phyloP scores from a whole-genome alignment of 2,329 filamentous ascomycete species.

The Exophiala alcalophila region DNA sequence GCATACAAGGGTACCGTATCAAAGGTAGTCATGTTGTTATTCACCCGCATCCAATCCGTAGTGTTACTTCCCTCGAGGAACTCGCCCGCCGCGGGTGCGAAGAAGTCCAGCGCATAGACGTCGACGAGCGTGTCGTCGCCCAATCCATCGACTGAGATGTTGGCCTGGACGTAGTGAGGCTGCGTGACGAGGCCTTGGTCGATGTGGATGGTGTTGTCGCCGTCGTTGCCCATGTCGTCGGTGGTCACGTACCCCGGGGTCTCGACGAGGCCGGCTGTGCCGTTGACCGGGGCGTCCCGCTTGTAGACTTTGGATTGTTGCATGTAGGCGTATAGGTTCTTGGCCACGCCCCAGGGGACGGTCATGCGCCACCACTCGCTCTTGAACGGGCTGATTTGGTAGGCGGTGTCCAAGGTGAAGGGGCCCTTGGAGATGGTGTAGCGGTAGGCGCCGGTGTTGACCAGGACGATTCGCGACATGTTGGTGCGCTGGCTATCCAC shows the following conservation, averaged over 20 bases:
- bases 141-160: conserved; percentile 27
- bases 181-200: conserved; percentile 29
- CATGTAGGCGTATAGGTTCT: conserved; percentile 32
- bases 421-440: conserved; percentile 63
- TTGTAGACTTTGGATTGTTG: conserved; percentile 33
- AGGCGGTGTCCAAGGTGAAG: conserved; percentile 50
- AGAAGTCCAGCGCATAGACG: conserved; percentile 28
- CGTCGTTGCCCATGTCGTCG: conserved; percentile 37
- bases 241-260: conserved; percentile 34
- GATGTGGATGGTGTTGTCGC: conserved; percentile 37
- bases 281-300: conserved; percentile 20
- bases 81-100: conserved; percentile 21
- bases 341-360: conserved; percentile 34
- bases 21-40: conserved; percentile 26
- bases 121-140: conserved; percentile 23
- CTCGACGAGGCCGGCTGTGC: conserved; percentile 24
- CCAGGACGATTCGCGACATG: conserved; percentile 55
- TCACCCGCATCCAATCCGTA: conserved; percentile 22
- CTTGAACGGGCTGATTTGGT: conserved; percentile 32
- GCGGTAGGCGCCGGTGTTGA: conserved; percentile 60
- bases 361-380: conserved; percentile 35
- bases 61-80: conserved; percentile 27
- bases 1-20: conserved; percentile 25
- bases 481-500: conserved; percentile 52
- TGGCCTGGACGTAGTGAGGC: conserved; percentile 36